These are phyloP conservation scores for Thalassiosira hispida DNA, from an alignment of 352 stramenopile genomes.

Conservation along the genomic window DNA sequence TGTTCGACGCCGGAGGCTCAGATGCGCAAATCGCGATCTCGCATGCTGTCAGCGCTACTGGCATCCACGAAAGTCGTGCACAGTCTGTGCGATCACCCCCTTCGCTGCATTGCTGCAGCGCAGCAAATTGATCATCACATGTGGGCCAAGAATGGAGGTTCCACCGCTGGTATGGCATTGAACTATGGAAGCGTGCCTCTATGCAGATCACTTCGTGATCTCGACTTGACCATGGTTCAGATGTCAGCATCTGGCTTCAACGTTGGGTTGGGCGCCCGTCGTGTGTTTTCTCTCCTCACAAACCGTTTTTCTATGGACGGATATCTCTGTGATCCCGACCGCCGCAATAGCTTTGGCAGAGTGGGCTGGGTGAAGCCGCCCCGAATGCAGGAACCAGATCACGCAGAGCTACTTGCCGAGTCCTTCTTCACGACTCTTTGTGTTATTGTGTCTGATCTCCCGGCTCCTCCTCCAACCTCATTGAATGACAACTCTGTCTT, in stretches of 20 bases:
- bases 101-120: slow-evolving; percentile 80
- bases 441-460: slow-evolving; percentile 83
- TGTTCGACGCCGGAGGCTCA: slow-evolving; percentile 77
- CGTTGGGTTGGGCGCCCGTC: slow-evolving; percentile 76
- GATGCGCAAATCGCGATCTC: slow-evolving; percentile 54
- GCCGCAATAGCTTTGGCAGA: slow-evolving; percentile 51
- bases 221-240: slow-evolving; percentile 85
- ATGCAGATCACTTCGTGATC: slow-evolving; percentile 80
- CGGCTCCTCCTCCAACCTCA: slow-evolving; percentile 70
- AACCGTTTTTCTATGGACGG: slow-evolving; percentile 84
- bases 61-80: slow-evolving; percentile 84
- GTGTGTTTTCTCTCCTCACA: slow-evolving; percentile 75
- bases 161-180: slow-evolving; percentile 77
- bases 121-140: slow-evolving; percentile 85
- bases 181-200: slow-evolving; percentile 85
- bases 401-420: slow-evolving; percentile 79
- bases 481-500: slow-evolving; percentile 68
- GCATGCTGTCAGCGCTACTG: slow-evolving; percentile 74
- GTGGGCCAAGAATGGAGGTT: slow-evolving; percentile 84
- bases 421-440: slow-evolving; percentile 84
- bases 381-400: slow-evolving; percentile 80
- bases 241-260: slow-evolving; percentile 81
- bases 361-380: slow-evolving; percentile 76
- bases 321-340: slow-evolving; percentile 82
- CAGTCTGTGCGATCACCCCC: slow-evolving; percentile 83